A percentile compares a stretch with the other conserved stretches of the same genome.
Evolutionary conservation across 176 grass and related monocot species (phyloP).

Genomic region (Elymus sibiricus): DNA sequence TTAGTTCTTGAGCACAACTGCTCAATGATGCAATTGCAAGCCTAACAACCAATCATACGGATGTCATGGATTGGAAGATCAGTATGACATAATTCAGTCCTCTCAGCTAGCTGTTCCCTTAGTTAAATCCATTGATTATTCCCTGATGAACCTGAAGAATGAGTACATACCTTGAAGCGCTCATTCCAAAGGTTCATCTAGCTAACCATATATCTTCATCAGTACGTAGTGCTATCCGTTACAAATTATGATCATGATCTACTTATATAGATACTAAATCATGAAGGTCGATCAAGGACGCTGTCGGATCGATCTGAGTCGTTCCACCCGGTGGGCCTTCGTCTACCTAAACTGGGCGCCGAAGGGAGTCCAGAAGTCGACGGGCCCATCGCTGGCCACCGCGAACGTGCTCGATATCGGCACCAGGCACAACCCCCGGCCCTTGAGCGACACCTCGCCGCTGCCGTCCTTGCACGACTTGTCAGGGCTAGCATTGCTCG

Average conservation of each 20-base stretch:
- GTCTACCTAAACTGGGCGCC: conserved; percentile 77
- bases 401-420: conserved; percentile 87
- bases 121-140: conserved; percentile 10
- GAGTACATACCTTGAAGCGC: conserved; percentile 66
- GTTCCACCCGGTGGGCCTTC: background rate
- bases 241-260: conserved; percentile 28
- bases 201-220: conserved; percentile 19
- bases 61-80: background rate
- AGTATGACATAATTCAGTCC: conserved; percentile 15
- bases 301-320: background rate
- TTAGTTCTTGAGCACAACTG: conserved; percentile 36
- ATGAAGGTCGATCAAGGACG: background rate
- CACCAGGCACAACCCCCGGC: conserved; percentile 84
- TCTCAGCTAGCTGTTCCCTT: conserved; percentile 25
- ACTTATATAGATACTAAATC: background rate
- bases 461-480: conserved; percentile 38
- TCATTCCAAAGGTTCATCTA: conserved; percentile 77
- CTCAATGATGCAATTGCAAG: conserved; percentile 40
- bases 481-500: conserved; percentile 34
- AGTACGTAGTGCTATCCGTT: conserved; percentile 12
- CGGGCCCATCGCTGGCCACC: conserved; percentile 63
- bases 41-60: conserved; percentile 58
- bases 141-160: conserved; percentile 67
- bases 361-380: conserved; percentile 85
- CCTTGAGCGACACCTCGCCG: conserved; percentile 56